Base-by-base conservation (phyloP, 768 basidiomycete genomes). In the Dioszegia crocea region DNA sequence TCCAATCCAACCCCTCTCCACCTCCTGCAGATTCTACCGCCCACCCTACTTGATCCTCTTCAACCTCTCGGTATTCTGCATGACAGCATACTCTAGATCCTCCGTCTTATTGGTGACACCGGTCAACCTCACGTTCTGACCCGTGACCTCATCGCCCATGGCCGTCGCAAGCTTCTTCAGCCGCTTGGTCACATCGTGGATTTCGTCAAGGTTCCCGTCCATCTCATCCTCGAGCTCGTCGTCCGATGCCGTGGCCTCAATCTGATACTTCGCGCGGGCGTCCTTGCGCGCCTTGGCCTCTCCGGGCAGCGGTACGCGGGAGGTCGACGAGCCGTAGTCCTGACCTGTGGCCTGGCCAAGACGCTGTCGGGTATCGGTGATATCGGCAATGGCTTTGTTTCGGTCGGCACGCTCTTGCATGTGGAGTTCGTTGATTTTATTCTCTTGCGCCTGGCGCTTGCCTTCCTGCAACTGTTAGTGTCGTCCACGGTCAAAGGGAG, bases 201-300 rank as follows among this genome's bases (percentile, higher is more conserved):
- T 88, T 76, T 94, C 91, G 73, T 89, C 85, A 24, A 99, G 79
- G 75, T 98, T 97, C 63, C 83, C 84, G 68, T 97, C 94, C 36
- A 99, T 70, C 78, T 98, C 92, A 67, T 97, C 88, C 79, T 99
- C 94, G 0, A 94, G 65, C 77, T 93, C 91, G 66, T 98, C 92
- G 70, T 99, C 94, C 5, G 88, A 89, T 2, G 83, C 89, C 36
- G 84, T 88, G 26, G 85, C 85, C 66, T 99, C 94, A 70, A 97
- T 96, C 78, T 97, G 91, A 75, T 84, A 98, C 33, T 88, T 84
- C 68, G 86, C 84, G 66, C 89, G 81, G 67, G 86, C 86, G 56
- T 86, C 88, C 77, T 86, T 85, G 65, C 82, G 79, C 10, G 79
- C 78, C 14, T 80, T 74, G 57, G 82, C 78, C 68, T 88, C 84